Evolutionary conservation across 2,329 filamentous ascomycete species (phyloP), one percentile per base, ranked within the genome.

Genomic region (Aspergillus ochraceus): DNA sequence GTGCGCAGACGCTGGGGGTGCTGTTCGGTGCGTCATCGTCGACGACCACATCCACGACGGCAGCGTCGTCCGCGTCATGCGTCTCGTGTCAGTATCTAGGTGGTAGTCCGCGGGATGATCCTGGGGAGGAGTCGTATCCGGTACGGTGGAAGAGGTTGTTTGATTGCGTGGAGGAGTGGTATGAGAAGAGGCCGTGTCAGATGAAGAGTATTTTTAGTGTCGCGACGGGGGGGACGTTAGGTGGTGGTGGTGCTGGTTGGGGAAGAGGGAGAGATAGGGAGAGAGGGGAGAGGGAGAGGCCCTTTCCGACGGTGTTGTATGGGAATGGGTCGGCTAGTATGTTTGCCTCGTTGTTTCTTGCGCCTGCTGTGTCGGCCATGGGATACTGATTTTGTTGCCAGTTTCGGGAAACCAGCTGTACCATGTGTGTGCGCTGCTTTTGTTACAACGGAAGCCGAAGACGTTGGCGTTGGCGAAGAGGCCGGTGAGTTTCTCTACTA

Each of bases 1-100:
- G 77, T 26, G 81, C 80, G 1, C 77, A 79, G 24, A 78, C 79
- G 0, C 70, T 81, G 3, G 74, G 77, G 32, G 71, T 82, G 1
- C 66, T 81, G 6, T 70, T 70, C 53, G 61, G 60, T 10, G 29
- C 52, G 20, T 54, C 12, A 19, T 14, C 39, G n/a, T 14, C 12
- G 39, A 19, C 39, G n/a, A 8, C 2, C 6, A 19, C n/a, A 14
- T 42, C 14, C 14, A 5, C 39, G 14, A n/a, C 39, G 6, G 5
- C 62, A 61, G 30, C 49, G 26, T 29, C 45, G 6, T 30, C 60
- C 6, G 59, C 65, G 49, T 51, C 64, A 19, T 62, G 61, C 42
- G 55, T 61, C 1, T 66, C 67, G 4, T 64, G 57, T 9, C 55
- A 59, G 10, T 70, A 67, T 39, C 58, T 66, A 1, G 57, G 64